Base-by-base conservation (phyloP, 2,329 filamentous ascomycete species). In the Sporothrix schenckii region DNA sequence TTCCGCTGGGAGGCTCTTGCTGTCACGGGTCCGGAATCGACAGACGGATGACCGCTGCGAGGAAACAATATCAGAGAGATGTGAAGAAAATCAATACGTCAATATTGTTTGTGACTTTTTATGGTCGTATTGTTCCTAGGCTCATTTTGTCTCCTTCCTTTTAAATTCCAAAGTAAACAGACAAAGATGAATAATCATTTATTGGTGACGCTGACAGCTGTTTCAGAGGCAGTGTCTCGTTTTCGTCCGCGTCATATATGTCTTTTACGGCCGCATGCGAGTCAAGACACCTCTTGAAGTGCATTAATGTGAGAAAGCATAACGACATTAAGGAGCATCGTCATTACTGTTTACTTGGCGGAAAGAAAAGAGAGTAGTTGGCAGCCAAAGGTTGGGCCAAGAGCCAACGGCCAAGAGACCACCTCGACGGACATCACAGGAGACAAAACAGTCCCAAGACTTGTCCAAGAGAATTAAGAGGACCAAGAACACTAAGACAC, bases 11-110 rank as follows among this genome's bases (percentile, higher is more conserved):
- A 11, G 11, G 9, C 39, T 30, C 4, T 47, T 49, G 27, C 21
- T 63, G 41, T 27, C 63, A 47, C 13, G 14, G 63, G 39, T 66
- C 63, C 63, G 47, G 63, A 66, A 66, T 52, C 47, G 19, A 21
- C 63, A 47, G 63, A 27, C 56, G 63, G 34, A 66, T 66, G 41
- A 24, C 4, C 61, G 24, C 19, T 21, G 16, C 14, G 41, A n/a
- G 24, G 13, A 30, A 27, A 21, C 63, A 16, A 21, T 49, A 49
- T 63, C 41, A 24, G 11, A 44, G 27, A n/a, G 27, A 56, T 4
- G 30, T 39, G 16, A 7, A 61, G 34, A 44, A 21, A 44, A 0
- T 16, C 19, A 19, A 49, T 34, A 34, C 34, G 34, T 34, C 34
- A 34, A 34, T 34, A 34, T 34, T 34, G 34, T 9, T 34, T 34